phyloP scores from a whole-genome alignment of 306 rosid genomes.

The Oemleria cerasiformis region DNA sequence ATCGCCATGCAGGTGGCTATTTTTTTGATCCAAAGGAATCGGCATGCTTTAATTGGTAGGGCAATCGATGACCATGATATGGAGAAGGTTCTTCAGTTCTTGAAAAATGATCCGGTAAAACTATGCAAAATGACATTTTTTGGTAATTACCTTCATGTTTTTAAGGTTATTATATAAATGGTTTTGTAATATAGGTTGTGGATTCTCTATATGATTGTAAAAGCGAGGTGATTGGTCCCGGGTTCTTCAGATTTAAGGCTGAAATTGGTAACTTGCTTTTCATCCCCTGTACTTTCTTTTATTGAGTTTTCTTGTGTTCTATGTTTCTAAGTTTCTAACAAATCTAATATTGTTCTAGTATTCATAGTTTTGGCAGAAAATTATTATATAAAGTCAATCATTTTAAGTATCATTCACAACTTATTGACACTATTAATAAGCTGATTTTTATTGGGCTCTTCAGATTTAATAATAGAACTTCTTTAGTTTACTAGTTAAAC shows the following conservation, averaged over 20 bases:
- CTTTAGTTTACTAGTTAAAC: not conserved
- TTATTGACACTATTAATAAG: not conserved
- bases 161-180: slow-evolving; percentile 21
- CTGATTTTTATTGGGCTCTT: not conserved
- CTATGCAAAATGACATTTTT: slow-evolving; percentile 15
- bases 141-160: slow-evolving; percentile 23
- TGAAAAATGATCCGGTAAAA: slow-evolving; percentile 88
- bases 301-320: slow-evolving; percentile 10
- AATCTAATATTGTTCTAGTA: not conserved
- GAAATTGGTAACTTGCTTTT: slow-evolving; percentile 69
- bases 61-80: slow-evolving; percentile 96
- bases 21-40: slow-evolving; percentile 95
- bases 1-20: slow-evolving; percentile 78
- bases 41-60: slow-evolving; percentile 97
- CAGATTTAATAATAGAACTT: no score
- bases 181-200: slow-evolving; percentile 57
- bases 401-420: not conserved
- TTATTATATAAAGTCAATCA: not conserved
- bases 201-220: slow-evolving; percentile 96
- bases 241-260: slow-evolving; percentile 94
- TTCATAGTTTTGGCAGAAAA: not conserved
- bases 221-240: slow-evolving; percentile 99
- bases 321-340: no score
- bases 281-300: slow-evolving; percentile 15
- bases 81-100: slow-evolving; percentile 84